A percentile compares a stretch with the other conserved stretches of the same genome.
Evolutionary conservation across 306 rosid genomes (phyloP).

Genomic region (Oxytropis ochrocephala): DNA sequence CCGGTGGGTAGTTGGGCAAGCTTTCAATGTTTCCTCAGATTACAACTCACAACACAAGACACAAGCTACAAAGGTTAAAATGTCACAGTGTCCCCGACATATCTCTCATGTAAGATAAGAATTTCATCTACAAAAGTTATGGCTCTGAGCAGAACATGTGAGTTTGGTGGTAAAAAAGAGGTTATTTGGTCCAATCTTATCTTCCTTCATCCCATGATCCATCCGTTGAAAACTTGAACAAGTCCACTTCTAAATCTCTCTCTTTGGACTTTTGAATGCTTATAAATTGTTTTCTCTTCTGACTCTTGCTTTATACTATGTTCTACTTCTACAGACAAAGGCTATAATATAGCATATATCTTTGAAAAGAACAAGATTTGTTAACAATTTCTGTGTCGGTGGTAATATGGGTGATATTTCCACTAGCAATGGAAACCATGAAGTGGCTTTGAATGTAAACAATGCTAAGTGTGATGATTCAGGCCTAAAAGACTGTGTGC

Average conservation of each 20-base stretch:
- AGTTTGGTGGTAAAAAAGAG: not conserved
- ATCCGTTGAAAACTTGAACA: not conserved
- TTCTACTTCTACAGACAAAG: no score
- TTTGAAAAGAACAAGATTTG: no score
- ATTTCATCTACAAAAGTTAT: not conserved
- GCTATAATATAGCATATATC: no score
- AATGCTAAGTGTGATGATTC: slow-evolving; percentile 12
- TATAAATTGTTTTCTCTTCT: slow-evolving; percentile 45
- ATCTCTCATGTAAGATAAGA: not conserved
- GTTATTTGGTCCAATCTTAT: not conserved
- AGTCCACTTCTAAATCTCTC: slow-evolving; percentile 1
- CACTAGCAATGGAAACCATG: slow-evolving; percentile 35
- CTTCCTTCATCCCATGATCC: not conserved
- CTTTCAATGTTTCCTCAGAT: slow-evolving; percentile 20
- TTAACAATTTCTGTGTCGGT: not conserved
- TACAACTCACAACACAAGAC: not conserved
- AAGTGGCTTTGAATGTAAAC: slow-evolving; percentile 31
- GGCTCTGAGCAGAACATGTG: not conserved
- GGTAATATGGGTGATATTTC: slow-evolving; percentile 46
- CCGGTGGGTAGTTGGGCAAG: slow-evolving; percentile 57
- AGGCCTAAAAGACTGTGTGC: slow-evolving; percentile 13
- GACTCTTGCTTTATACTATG: no score
- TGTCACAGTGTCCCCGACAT: not conserved
- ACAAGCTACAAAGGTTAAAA: not conserved
- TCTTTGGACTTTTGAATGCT: slow-evolving; percentile 15